A percentile compares a stretch with the other conserved stretches of the same genome.
These are phyloP conservation scores for Candida endomychidarum DNA, from an alignment of 805 yeast species.

Conservation along the genomic window DNA sequence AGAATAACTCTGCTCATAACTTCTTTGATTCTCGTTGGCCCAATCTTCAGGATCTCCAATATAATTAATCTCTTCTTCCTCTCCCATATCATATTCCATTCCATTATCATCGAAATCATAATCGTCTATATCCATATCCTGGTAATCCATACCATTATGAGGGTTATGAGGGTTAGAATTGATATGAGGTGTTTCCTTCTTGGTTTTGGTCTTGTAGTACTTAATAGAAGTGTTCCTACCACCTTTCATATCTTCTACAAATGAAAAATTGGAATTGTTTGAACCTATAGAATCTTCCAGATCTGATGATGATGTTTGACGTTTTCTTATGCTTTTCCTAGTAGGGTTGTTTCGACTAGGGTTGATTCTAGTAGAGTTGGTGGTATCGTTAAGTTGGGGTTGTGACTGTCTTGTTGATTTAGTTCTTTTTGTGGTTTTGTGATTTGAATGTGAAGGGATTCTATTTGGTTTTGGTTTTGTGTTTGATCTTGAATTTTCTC, in stretches of 20 bases:
- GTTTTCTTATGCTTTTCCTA: no score
- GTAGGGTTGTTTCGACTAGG: conserved; percentile 1
- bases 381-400: neutral
- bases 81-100: conserved; percentile 26
- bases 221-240: conserved; percentile 46
- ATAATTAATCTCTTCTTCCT: conserved; percentile 22
- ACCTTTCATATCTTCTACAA: conserved; percentile 38
- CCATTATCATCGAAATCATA: conserved; percentile 47
- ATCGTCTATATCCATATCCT: conserved; percentile 34
- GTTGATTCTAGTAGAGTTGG: conserved; percentile 5
- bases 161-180: no score
- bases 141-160: conserved; percentile 20
- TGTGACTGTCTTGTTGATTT: neutral
- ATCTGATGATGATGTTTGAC: no score
- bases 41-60: conserved; percentile 13
- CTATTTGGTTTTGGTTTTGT: no score
- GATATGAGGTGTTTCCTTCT: conserved; percentile 4
- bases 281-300: conserved; percentile 22
- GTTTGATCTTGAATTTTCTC: no score
- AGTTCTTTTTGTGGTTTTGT: no score
- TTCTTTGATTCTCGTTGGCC: neutral
- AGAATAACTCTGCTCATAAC: neutral
- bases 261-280: conserved; percentile 37
- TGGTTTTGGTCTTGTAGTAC: conserved; percentile 36
- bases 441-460: no score